A percentile compares a stretch with the other conserved stretches of the same genome.
Conservation (phyloP, 257 asterid genomes). For the Solanum dulcamara region DNA sequence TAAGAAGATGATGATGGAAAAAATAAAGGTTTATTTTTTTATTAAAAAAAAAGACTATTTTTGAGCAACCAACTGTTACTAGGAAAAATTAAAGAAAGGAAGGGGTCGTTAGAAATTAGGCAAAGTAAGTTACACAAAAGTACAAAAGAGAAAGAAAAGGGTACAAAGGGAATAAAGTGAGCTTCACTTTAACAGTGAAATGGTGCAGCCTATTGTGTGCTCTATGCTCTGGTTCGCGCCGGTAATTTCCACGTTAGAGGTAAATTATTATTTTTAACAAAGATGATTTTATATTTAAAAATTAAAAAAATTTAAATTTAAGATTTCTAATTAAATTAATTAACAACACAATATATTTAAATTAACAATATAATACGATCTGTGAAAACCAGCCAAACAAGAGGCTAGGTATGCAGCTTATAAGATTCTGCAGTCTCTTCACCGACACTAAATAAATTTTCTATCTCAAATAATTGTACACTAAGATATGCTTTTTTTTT, state of each 20-base stretch:
- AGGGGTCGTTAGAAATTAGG: neutral
- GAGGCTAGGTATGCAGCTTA: too few species aligned
- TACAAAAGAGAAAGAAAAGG: neutral
- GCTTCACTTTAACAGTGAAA: neutral
- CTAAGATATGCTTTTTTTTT: neutral
- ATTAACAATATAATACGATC: too few species aligned
- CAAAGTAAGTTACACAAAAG: neutral
- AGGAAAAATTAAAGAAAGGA: neutral
- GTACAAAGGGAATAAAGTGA: neutral
- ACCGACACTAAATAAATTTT: neutral
- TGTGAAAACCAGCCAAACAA: too few species aligned
- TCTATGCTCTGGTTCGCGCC: neutral
- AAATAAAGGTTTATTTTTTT: neutral
- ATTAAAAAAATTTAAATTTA: rapidly evolving
- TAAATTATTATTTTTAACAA: neutral
- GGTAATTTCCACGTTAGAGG: too few species aligned
- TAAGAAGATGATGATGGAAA: neutral
- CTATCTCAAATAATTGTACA: neutral
- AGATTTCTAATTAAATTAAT: neutral
- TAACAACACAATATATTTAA: too few species aligned
- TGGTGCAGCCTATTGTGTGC: neutral
- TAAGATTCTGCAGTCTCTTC: neutral
- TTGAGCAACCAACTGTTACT: neutral
- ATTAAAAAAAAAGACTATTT: neutral
- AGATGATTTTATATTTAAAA: neutral